Evolutionary conservation across 164 flowering plant genomes (phyloP), one percentile per base, ranked within the genome.

Genomic region (Paratinospora sagittata): DNA sequence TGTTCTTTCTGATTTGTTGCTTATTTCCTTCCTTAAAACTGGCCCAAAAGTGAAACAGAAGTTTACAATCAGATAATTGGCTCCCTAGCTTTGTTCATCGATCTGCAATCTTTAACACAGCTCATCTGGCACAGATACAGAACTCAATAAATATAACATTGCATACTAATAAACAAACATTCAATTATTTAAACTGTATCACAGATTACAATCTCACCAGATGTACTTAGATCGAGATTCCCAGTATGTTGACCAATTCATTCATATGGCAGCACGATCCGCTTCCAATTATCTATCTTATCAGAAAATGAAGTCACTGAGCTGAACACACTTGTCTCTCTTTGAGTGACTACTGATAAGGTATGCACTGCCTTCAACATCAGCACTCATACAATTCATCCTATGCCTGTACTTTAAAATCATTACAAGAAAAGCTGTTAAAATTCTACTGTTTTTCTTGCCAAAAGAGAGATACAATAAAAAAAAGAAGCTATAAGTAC

Each of bases 251-350:
- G 43, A 19, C 16, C 57, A 49, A 19, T 49, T 49, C 21, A 49
- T 49, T 12, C 1, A 49, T 49, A 49, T 19, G 57, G 16, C 6
- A 49, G 21, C n/a, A n/a, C n/a, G 57, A 19, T 19, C 13, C 0
- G 30, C 16, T 39, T 33, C 65, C 34, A 30, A 1, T 41, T 23
- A 61, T n/a, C 39, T 49, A 10, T 87, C 81, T n/a, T n/a, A 10
- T 87, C 81, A 93, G 78, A 93, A 93, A 67, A 93, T 91, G 74
- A 90, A 89, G 72, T 93, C 95, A 78, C 88, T 90, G 72, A 93
- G 77, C 80, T 86, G 89, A 76, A 36, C 74, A 43, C 12, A n/a
- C 41, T 77, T 81, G 57, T 62, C 70, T 27, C 62, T 70, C 23
- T 47, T 69, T 21, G 66, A 13, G 24, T 58, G 55, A 63, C 73